These are phyloP conservation scores for Penicillium mononematosum DNA, from an alignment of 495 filamentous ascomycete genomes.

Conservation along the genomic window DNA sequence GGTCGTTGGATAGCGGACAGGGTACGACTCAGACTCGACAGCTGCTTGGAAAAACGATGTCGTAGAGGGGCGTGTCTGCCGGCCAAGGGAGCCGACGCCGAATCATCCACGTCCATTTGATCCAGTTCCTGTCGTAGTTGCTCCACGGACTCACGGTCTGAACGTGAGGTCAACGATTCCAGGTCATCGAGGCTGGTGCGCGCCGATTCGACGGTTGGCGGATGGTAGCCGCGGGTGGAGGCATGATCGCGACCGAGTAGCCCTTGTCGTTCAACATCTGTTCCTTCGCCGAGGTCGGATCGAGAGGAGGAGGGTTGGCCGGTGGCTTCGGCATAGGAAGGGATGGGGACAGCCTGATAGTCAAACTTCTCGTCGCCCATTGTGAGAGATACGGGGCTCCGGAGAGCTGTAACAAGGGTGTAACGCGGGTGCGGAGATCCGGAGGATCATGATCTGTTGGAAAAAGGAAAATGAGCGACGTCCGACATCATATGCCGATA, in stretches of 20 bases:
- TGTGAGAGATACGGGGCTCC: conserved; percentile 33
- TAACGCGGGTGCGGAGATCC: conserved; percentile 30
- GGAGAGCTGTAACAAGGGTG: conserved; percentile 36
- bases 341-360: conserved; percentile 77
- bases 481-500: conserved; percentile 30
- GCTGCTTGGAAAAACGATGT: conserved; percentile 53
- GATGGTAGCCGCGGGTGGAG: conserved; percentile 58
- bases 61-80: conserved; percentile 39
- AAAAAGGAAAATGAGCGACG: conserved; percentile 32
- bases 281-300: conserved; percentile 58
- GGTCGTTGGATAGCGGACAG: conserved; percentile 57
- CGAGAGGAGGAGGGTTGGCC: conserved; percentile 61
- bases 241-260: conserved; percentile 46
- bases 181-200: conserved; percentile 61
- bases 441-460: conserved; percentile 47
- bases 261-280: conserved; percentile 62
- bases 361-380: conserved; percentile 62
- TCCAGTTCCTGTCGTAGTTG: conserved; percentile 75
- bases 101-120: conserved; percentile 87
- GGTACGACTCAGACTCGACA: conserved; percentile 53
- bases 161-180: conserved; percentile 42
- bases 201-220: conserved; percentile 72
- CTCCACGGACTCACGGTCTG: conserved; percentile 52
- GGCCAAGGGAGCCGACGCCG: conserved; percentile 44
- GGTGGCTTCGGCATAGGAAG: conserved; percentile 90